Evolutionary conservation across 495 filamentous ascomycete species (phyloP), one percentile per base, ranked within the genome.

Genomic region (Trichoderma erinaceum): DNA sequence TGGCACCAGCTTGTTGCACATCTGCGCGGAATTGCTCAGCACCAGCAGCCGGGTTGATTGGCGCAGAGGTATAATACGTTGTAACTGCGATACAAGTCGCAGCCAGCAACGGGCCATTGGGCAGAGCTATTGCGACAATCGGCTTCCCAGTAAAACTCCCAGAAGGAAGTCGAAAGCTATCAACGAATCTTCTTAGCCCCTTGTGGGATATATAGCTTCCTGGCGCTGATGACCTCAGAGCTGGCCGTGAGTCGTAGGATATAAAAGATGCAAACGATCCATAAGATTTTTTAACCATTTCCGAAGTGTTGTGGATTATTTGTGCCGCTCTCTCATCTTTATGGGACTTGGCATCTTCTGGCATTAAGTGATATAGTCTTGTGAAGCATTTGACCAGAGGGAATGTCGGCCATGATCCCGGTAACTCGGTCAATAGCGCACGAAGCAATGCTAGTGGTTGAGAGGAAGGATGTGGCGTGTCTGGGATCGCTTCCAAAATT

Each of bases 101-200:
- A 5, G 75, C 77, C 4, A 78, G 69, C 4, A 77, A 69, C 35
- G 72, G 77, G 25, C 77, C 77, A 64, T 78, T 79, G 29, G 75
- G 73, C 0, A 79, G 65, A 35, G 73, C 71, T 56, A 79, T 73
- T 6, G 73, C 75, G 43, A 79, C 72, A 18, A 76, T 69, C 32
- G 76, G 76, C 50, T 78, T 77, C 18, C 18, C 25, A 3, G n/a
- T 2, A n/a, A 3, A 21, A 0, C 18, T 43, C 3, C n/a, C n/a
- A 12, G 61, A 25, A 5, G 70, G 46, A 16, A 71, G 63, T 16
- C 25, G 32, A 27, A 70, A 68, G 6, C 25, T 48, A 23, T 64
- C 50, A 15, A 68, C 63, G 29, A 67, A 70, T 32, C 68, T 41
- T 12, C 50, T 44, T 18, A 70, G 48, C 1, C 48, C 58, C 4